Conservation (phyloP, 2,329 filamentous ascomycete genomes). For the Talaromyces sp. region DNA sequence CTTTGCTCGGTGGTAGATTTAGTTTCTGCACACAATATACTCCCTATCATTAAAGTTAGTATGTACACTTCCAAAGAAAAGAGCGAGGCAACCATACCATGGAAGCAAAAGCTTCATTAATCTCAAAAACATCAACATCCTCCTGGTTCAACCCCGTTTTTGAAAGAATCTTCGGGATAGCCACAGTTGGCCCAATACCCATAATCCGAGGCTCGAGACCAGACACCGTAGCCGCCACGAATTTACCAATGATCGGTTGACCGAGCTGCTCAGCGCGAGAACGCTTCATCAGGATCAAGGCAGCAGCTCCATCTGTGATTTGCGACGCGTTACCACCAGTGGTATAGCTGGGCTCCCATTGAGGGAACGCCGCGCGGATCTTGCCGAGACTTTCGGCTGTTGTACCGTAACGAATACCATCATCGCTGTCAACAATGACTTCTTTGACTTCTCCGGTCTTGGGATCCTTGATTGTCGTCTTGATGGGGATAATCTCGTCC, state of each 20-base stretch:
- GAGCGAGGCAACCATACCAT: conserved; percentile 29
- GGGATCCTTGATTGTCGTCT: conserved; percentile 77
- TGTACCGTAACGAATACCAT: conserved; percentile 78
- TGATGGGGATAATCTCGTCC: conserved; percentile 80
- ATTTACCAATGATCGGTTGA: conserved; percentile 84
- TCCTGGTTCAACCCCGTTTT: conserved; percentile 67
- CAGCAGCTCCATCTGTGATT: conserved; percentile 87
- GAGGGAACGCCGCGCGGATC: conserved; percentile 81
- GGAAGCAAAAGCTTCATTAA: conserved; percentile 89
- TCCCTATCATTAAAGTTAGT: conserved; percentile 54
- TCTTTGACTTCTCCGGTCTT: conserved; percentile 80
- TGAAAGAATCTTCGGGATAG: conserved; percentile 82
- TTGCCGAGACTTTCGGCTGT: conserved; percentile 78
- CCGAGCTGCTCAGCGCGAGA: conserved; percentile 78
- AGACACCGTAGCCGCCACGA: conserved; percentile 74
- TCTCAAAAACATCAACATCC: conserved; percentile 41
- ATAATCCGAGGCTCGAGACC: conserved; percentile 87
- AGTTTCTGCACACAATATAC: conserved; percentile 85
- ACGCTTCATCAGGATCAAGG: conserved; percentile 88
- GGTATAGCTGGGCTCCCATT: conserved; percentile 70
- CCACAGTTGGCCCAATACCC: conserved; percentile 87
- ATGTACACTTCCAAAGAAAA: neutral
- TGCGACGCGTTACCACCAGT: conserved; percentile 91
- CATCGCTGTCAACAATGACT: conserved; percentile 74
- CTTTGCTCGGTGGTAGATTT: conserved; percentile 72